phyloP scores from a whole-genome alignment of 306 rosid genomes.

The Lathyrus oleraceus region DNA sequence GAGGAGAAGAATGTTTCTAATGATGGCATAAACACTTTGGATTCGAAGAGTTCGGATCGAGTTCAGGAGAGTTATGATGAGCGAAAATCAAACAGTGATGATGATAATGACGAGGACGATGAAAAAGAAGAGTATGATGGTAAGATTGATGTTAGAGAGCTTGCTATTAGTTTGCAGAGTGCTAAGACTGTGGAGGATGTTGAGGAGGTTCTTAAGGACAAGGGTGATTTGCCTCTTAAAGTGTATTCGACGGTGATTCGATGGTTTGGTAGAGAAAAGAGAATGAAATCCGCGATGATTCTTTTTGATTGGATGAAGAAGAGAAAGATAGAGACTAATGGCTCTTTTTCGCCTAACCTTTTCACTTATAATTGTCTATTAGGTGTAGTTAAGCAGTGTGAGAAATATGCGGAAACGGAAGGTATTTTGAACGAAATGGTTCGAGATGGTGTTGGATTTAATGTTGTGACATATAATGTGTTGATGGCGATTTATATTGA shows the following conservation, averaged over 20 bases:
- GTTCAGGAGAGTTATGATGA: constrained; percentile 20
- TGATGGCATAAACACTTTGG: constrained; percentile 6
- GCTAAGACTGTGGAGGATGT: constrained; percentile 70
- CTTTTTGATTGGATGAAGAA: constrained; percentile 82
- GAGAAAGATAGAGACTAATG: constrained; percentile 60
- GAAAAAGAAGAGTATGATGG: constrained; percentile 35
- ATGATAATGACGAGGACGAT: constrained; percentile 35
- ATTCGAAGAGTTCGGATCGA: constrained; percentile 31
- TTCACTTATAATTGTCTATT: constrained; percentile 76
- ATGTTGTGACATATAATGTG: constrained; percentile 79
- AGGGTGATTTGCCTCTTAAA: constrained; percentile 73
- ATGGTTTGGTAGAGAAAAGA: constrained; percentile 81
- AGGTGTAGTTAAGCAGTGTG: constrained; percentile 82
- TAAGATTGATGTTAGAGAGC: constrained; percentile 66
- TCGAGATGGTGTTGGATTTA: constrained; percentile 58
- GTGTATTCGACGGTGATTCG: constrained; percentile 76
- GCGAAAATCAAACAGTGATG: constrained; percentile 21
- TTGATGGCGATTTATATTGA: constrained; percentile 75
- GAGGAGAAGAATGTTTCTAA: constrained; percentile 33
- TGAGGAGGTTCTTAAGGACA: constrained; percentile 72
- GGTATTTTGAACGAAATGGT: constrained; percentile 66
- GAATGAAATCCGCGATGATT: constrained; percentile 66
- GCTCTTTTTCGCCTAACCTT: constrained; percentile 62
- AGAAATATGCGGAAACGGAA: constrained; percentile 56
- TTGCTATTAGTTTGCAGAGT: constrained; percentile 57